These are phyloP conservation scores for Plasmodium falciparum DNA, from an alignment of 169 alveolate species.

Conservation along the genomic window DNA sequence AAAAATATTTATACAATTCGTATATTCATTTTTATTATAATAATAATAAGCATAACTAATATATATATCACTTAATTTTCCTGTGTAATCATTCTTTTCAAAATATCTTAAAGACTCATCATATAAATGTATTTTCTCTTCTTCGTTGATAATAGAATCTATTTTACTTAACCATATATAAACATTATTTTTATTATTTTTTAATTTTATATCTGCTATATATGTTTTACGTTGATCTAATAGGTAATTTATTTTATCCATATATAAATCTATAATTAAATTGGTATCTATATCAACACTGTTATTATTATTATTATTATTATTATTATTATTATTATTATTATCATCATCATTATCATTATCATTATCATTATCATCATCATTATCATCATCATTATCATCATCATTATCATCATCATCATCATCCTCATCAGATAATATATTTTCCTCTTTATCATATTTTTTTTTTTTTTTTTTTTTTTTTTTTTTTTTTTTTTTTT, in stretches of 20 bases:
- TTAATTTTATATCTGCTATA: slow-evolving; percentile 71
- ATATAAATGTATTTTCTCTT: slow-evolving; percentile 32
- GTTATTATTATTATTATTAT: background rate
- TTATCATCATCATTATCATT: background rate
- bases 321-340: background rate
- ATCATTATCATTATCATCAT: background rate
- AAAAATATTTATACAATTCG: slow-evolving; percentile 27
- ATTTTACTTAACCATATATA: slow-evolving; percentile 64
- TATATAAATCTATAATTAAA: slow-evolving; percentile 43
- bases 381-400: background rate
- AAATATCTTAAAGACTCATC: slow-evolving; percentile 41
- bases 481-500: background rate
- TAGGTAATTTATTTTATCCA: slow-evolving; percentile 67
- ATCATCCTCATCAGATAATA: background rate
- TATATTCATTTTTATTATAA: slow-evolving; percentile 27
- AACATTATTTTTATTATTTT: slow-evolving; percentile 58
- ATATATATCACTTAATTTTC: slow-evolving; percentile 59
- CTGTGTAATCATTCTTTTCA: slow-evolving; percentile 30
- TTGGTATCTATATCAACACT: background rate
- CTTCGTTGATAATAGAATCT: slow-evolving; percentile 27
- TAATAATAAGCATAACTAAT: slow-evolving; percentile 60
- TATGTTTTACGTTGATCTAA: slow-evolving; percentile 37
- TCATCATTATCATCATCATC: background rate
- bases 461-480: background rate
- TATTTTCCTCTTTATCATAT: background rate